Conservation (phyloP, 176 grass and related monocot genomes). For the Lolium perenne region DNA sequence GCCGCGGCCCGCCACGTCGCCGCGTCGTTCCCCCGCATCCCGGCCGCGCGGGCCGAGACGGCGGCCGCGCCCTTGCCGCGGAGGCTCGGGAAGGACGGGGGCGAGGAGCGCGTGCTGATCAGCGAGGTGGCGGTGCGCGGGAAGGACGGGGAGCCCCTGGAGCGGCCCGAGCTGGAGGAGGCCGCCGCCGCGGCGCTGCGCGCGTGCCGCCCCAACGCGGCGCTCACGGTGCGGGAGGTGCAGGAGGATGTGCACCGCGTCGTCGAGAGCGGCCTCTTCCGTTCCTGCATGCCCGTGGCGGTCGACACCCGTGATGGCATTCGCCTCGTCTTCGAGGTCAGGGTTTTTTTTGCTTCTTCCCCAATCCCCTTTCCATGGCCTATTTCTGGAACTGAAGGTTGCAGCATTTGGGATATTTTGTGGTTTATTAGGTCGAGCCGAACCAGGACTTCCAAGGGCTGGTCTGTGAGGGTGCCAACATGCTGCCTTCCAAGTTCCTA, state of each 20-base stretch:
- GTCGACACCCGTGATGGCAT: conserved; percentile 96
- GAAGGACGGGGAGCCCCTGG: conserved; percentile 85
- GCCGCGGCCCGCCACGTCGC: conserved; percentile 28
- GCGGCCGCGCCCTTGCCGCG: conserved; percentile 37
- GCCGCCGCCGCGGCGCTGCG: conserved; percentile 60
- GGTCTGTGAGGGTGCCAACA: conserved; percentile 89
- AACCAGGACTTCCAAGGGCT: conserved; percentile 96
- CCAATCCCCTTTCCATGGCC: background rate
- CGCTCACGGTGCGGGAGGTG: conserved; percentile 89
- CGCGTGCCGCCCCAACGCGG: conserved; percentile 85
- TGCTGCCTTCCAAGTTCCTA: conserved; percentile 93
- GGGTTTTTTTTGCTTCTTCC: background rate
- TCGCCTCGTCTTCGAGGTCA: conserved; percentile 88
- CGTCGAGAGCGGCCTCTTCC: conserved; percentile 82
- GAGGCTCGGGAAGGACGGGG: conserved; percentile 65
- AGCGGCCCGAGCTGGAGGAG: conserved; percentile 81
- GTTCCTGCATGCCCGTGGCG: conserved; percentile 86
- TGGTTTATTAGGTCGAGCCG: conserved; percentile 92
- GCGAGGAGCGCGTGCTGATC: conserved; percentile 89
- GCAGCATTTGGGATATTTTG: background rate
- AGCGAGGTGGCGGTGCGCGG: conserved; percentile 85
- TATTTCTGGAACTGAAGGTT: conserved; percentile 29
- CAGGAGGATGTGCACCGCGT: conserved; percentile 94
- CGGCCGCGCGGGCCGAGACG: conserved; percentile 41
- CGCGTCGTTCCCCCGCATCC: conserved; percentile 40